Base-by-base conservation (phyloP, 495 filamentous ascomycete genomes). In the Penicillium coprophilum region DNA sequence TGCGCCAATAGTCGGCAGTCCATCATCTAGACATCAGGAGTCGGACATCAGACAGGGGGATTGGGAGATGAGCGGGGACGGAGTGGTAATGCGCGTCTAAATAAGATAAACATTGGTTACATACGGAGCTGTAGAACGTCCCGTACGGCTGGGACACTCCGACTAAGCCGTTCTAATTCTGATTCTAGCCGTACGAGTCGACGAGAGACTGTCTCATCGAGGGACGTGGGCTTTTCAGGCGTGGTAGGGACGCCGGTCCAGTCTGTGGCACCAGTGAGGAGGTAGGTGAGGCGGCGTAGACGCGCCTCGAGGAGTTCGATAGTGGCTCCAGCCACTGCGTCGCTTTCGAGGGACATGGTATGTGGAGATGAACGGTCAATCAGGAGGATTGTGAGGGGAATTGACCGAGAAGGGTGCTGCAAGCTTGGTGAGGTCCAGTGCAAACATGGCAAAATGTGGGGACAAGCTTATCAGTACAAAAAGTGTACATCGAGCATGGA, bases 281-380 rank as follows among this genome's bases (percentile, higher is more conserved):
- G 77, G 70, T 87, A 92, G 58, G 90, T 85, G 46, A 95, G 75
- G 24, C 88, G 81, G 46, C 79, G 77, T 31, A 96, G 79, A 36
- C 92, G 87, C n/a, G 76, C 75, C 61, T 92, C 87, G 5, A 96
- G 86, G 47, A 90, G 79, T 32, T 87, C 84, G 46, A 95, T 83
- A 1, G 92, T 93, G 10, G 74, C 72, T 6, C 72, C 68, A 2
- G 75, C 73, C 41, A 77, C 60, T 8, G 67, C 61, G 17, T 74
- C 70, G 47, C 69, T 70, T 70, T 76, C 69, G 34, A 69, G 51
- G 28, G 72, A 40, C 73, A 77, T 76, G 40, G 45, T 68, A 12
- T 31, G 12, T 44, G 15, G 34, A 31, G 45, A 12, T 19, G 5
- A 28, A 31, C 30, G 17, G 47, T 39, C 43, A 41, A 43, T 45